Percentiles rank a stretch among this genome's conserved stretches.
Conservation (phyloP, 305 asterid species). For the Fraxinus latifolia region DNA sequence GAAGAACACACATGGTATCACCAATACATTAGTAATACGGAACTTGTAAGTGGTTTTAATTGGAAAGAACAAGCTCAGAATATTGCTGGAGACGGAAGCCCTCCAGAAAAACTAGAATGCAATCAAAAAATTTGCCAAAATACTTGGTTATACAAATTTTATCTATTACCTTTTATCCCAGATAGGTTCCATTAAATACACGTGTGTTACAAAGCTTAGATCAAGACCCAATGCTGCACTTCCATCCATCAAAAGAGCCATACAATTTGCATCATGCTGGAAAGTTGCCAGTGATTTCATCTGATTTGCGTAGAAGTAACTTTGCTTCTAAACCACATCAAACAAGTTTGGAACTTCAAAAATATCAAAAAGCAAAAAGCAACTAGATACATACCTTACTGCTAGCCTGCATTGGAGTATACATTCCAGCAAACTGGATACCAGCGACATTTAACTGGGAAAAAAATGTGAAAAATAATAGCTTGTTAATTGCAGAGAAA, state of each 20-base stretch:
- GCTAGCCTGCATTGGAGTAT: conserved; percentile 84
- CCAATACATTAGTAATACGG: not conserved
- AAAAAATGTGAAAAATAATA: conserved; percentile 20
- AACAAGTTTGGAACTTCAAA: conserved; percentile 14
- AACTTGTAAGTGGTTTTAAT: not conserved
- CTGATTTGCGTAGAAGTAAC: conserved; percentile 41
- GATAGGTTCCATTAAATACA: conserved; percentile 95
- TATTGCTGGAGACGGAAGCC: conserved; percentile 16
- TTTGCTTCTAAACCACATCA: conserved; percentile 26
- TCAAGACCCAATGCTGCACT: conserved; percentile 99
- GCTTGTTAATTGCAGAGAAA: conserved; percentile 26
- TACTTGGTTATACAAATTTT: conserved; percentile 6
- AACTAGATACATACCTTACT: conserved; percentile 49
- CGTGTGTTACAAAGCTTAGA: conserved; percentile 89
- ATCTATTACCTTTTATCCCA: conserved; percentile 90
- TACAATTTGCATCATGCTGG: conserved; percentile 81
- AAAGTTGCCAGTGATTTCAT: conserved; percentile 76
- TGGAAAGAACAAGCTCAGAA: not conserved
- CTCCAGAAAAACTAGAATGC: not conserved
- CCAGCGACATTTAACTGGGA: conserved; percentile 69
- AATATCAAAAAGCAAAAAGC: conserved; percentile 6
- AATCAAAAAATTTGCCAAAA: not conserved
- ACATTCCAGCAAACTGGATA: conserved; percentile 77
- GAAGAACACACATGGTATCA: not conserved
- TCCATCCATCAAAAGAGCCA: conserved; percentile 98